phyloP scores from a whole-genome alignment of 176 grass and related monocot species.

The Raddia guianensis region DNA sequence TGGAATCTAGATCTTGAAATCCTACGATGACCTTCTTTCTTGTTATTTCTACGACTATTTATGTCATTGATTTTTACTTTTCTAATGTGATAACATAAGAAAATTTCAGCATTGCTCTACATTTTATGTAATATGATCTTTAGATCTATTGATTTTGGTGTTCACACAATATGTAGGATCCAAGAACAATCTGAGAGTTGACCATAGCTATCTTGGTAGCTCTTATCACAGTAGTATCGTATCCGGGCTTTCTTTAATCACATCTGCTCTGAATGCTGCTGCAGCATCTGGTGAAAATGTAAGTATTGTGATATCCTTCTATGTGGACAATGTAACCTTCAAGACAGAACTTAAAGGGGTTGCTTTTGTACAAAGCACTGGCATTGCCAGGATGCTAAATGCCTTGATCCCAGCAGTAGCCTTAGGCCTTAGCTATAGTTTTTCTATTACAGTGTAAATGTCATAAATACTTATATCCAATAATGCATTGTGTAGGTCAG shows the following conservation, averaged over 20 bases:
- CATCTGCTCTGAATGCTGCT: conserved; percentile 66
- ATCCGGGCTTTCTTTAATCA: conserved; percentile 78
- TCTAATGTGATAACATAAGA: conserved; percentile 6
- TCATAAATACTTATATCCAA: conserved; percentile 10
- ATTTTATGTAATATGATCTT: conserved; percentile 7
- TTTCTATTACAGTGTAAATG: not conserved
- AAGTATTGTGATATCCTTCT: conserved; percentile 37
- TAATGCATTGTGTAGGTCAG: conserved; percentile 58
- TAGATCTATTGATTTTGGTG: conserved; percentile 1
- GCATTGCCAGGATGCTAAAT: conserved; percentile 19
- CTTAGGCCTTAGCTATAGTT: not conserved
- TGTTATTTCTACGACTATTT: conserved; percentile 18
- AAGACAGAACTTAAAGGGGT: not conserved
- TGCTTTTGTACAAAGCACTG: not conserved
- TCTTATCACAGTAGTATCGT: conserved; percentile 90
- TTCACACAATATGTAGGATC: conserved; percentile 53
- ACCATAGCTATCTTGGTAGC: conserved; percentile 86
- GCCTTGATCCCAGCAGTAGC: not conserved
- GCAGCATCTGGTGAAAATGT: conserved; percentile 63
- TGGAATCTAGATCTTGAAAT: conserved; percentile 7
- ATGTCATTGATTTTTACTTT: not conserved
- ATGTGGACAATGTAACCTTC: not conserved
- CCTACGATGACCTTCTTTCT: conserved; percentile 8
- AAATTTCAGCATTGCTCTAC: not conserved
- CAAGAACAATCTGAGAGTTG: conserved; percentile 61